Base-by-base conservation (phyloP, 352 stramenopile genomes). In the Thraustotheca clavata region DNA sequence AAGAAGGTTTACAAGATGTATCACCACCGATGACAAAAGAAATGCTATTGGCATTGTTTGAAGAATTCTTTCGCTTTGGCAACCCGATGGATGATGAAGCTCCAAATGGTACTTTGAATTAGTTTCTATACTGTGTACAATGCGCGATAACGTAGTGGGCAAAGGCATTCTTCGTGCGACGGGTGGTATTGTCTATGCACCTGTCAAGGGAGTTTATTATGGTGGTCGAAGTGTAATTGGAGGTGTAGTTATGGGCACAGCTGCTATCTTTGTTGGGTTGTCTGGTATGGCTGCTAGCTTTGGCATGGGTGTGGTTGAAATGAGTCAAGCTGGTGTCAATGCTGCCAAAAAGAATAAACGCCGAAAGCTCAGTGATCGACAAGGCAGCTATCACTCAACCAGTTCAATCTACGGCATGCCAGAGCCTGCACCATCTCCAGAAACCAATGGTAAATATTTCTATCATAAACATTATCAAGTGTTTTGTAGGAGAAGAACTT, bases 1-100 rank as follows among this genome's bases (percentile, higher is more conserved):
- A 97, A 75, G 87, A 91, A 70, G 91, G 89, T 38, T 73, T 97
- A 29, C 79, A 96, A 60, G 82, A 90, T 60, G 80, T 83, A 34
- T 78, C 82, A 16, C 74, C 88, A 71, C 80, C 85, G 48, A 94
- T 92, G 80, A 94, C 83, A 8, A 86, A 74, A 60, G 83, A 93
- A 69, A 80, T 83, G 20, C 84, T 80, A 12, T 81, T 92, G 74
- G 74, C 80, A 27, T 91, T 94, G 55, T 95, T 93, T 69, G 76
- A 91, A 59, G 79, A 92, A 12, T 92, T 93, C 52, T 91, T 91
- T 71, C 83, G 85, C 41, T 92, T 83, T 60, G 85, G 86, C 9
- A 82, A 91, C 14, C 72, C 80, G 14, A 93, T 94, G 85, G 80
- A 94, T 62, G 82, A 82, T 18, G 78, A 92, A 32, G 85, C 85